Percentiles rank a stretch among this genome's conserved stretches.
Evolutionary conservation across 2,329 filamentous ascomycete species (phyloP).

Genomic region (Lachnellula suecica): DNA sequence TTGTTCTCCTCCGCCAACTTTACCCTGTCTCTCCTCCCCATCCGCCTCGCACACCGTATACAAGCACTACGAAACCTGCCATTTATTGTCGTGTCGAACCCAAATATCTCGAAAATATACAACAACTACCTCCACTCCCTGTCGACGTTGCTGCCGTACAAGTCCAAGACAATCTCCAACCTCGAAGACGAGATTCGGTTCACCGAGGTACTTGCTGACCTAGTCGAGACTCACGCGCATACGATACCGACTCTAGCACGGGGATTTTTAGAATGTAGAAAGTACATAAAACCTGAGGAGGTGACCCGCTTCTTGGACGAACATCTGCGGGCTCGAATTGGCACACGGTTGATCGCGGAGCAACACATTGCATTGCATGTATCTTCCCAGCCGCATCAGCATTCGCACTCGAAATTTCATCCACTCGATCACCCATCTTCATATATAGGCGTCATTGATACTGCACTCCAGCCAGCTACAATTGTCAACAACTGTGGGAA

Average conservation of each 20-base stretch:
- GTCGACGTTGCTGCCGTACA: constrained; percentile 83
- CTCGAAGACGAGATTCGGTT: constrained; percentile 88
- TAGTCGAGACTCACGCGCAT: constrained; percentile 93
- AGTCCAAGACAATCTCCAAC: constrained; percentile 57
- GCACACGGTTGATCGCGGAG: constrained; percentile 90
- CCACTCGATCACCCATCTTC: constrained; percentile 52
- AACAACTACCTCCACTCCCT: constrained; percentile 94
- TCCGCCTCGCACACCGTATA: constrained; percentile 90
- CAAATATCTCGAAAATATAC: constrained; percentile 91
- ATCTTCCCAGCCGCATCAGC: constrained; percentile 69
- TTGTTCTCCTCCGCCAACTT: constrained; percentile 93
- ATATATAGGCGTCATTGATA: constrained; percentile 96
- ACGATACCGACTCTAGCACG: constrained; percentile 91
- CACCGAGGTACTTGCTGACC: constrained; percentile 87
- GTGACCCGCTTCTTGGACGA: constrained; percentile 93
- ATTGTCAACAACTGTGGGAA: constrained; percentile 83
- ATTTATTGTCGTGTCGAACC: constrained; percentile 98
- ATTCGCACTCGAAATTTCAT: constrained; percentile 49
- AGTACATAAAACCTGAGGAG: constrained; percentile 79
- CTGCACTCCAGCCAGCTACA: constrained; percentile 75
- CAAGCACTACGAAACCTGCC: constrained; percentile 90
- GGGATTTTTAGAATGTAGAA: constrained; percentile 89
- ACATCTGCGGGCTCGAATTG: constrained; percentile 89
- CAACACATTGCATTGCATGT: constrained; percentile 92
- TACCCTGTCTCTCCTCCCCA: constrained; percentile 86